phyloP scores from a whole-genome alignment of 148 eudicot species.

The Heliamphora exappendiculata region DNA sequence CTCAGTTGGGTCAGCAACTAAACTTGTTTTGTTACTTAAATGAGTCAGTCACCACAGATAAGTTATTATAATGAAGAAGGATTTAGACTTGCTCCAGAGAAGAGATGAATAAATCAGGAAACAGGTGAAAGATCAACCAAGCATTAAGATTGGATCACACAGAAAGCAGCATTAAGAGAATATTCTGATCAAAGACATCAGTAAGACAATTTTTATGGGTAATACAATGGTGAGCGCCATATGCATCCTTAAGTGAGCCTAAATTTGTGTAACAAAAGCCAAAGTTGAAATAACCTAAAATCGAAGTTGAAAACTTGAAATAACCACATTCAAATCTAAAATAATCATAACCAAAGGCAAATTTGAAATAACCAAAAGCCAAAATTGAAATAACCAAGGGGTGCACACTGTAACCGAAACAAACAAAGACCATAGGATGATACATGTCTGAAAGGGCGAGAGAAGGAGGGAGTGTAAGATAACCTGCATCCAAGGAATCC shows the following conservation, averaged over 20 bases:
- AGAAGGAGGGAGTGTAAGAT: constrained; percentile 3
- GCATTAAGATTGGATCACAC: no score
- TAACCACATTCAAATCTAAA: no score
- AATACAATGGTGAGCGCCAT: no score
- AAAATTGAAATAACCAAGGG: no score
- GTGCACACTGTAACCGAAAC: neutral
- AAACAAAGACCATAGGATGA: neutral
- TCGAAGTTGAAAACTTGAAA: no score
- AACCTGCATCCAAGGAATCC: constrained; percentile 81
- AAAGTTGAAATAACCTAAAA: no score
- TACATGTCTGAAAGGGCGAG: neutral
- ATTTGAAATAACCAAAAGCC: no score
- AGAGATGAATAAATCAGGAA: neutral
- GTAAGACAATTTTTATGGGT: no score
- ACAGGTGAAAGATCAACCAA: neutral
- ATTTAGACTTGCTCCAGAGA: neutral
- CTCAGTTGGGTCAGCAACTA: neutral
- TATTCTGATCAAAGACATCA: no score
- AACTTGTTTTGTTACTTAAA: neutral
- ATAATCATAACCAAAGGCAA: no score
- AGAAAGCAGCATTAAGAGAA: neutral
- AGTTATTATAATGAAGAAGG: neutral
- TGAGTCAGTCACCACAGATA: neutral
- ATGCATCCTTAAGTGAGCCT: no score
- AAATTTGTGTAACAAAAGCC: no score